phyloP scores from a whole-genome alignment of 176 grass and related monocot genomes.

The Carex scoparia region DNA sequence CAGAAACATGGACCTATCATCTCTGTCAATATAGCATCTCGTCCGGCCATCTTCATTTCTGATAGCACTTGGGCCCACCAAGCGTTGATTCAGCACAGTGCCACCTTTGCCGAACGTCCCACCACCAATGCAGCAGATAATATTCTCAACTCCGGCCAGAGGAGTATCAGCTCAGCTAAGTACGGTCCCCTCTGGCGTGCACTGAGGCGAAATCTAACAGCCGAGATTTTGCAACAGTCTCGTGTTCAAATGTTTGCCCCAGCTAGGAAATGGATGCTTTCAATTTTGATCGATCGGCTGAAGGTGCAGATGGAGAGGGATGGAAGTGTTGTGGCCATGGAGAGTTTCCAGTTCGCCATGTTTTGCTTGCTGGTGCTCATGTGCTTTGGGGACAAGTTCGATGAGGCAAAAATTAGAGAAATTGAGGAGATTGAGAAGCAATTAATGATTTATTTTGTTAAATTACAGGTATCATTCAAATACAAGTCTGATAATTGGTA shows the following conservation, averaged over 20 bases:
- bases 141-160: conserved; percentile 35
- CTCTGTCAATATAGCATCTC: conserved; percentile 18
- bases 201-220: conserved; percentile 34
- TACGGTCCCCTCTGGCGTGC: conserved; percentile 48
- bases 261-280: conserved; percentile 39
- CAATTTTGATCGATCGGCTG: conserved; percentile 22
- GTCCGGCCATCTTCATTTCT: conserved; percentile 40
- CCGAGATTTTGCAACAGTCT: conserved; percentile 44
- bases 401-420: conserved; percentile 21
- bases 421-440: conserved; percentile 39
- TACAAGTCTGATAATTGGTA: background rate
- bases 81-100: conserved; percentile 46
- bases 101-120: conserved; percentile 43
- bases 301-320: background rate
- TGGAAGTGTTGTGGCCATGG: conserved; percentile 29
- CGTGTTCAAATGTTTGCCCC: conserved; percentile 36
- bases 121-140: background rate
- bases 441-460: conserved; percentile 26
- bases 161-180: conserved; percentile 39
- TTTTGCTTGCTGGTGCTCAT: conserved; percentile 64
- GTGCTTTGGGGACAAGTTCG: conserved; percentile 52
- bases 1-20: conserved; percentile 40
- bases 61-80: conserved; percentile 30
- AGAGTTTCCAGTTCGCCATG: conserved; percentile 68
- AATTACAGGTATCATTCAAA: background rate